Evolutionary conservation across 2,329 filamentous ascomycete species (phyloP), one percentile per base, ranked within the genome.

Genomic region (Coleophoma cylindrospora): DNA sequence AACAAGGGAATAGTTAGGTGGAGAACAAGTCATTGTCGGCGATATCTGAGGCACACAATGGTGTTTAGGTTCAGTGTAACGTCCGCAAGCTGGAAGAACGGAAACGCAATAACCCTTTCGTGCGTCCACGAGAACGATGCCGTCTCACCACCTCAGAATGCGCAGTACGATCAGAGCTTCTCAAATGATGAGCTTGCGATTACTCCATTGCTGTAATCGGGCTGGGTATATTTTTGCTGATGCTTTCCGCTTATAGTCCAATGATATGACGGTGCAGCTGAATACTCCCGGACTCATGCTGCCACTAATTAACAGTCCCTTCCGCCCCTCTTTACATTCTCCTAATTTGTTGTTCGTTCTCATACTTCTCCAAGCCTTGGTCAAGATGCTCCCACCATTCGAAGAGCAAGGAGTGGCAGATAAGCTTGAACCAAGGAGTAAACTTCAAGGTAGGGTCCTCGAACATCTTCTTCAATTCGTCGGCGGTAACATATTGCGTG

Each of bases 381-480:
- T 94, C 86, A 50, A 97, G 80, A 70, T 88, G 84, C 65, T 84
- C 76, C 94, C 94, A 99, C 94, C 94, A 99, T 70, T 96, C 87
- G 63, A 95, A 99, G 40, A 99, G 81, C 89, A 97, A 91, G 45
- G 89, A 91, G 69, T 97, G 80, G 79, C 94, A 99, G 65, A 99
- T 97, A 60, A 99, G 84, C 78, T 96, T 96, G 77, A 99, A 99
- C 94, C 94, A 99, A 1, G 94, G 94, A 1, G 94, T 99, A 70
- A 97, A 97, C 63, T 86, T 87, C 61, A 95, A 77, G 48, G 72
- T 77, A 3, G 87, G 82, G 64, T 96, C 86, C 63, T 84, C 74
- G 69, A 99, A 96, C 78, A 92, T 89, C 60, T 79, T 67, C 77
- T 90, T 94, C 58, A 99, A 77, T 61, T 91, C 84, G 21, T 91